Conservation (phyloP, 768 basidiomycete genomes). For the Mycena metata region DNA sequence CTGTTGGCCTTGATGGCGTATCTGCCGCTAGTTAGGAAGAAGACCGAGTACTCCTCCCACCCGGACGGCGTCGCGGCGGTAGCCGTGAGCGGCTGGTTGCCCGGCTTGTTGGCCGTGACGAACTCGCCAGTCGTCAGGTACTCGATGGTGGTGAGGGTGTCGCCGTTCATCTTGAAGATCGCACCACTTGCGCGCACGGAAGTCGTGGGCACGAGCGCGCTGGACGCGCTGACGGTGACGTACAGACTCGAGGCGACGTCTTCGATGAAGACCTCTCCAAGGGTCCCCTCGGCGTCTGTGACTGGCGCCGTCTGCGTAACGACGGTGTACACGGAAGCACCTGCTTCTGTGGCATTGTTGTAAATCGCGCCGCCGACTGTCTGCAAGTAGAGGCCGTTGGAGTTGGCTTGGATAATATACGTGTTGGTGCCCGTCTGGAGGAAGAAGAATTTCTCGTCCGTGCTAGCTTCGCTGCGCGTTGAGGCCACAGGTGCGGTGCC, state of each 20-base stretch:
- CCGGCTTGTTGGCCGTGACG: slow-evolving; percentile 1
- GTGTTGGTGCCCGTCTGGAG: slow-evolving; percentile 4
- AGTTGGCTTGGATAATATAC: slow-evolving; percentile 1
- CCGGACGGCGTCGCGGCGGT: neutral
- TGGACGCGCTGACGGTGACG: slow-evolving; percentile 5
- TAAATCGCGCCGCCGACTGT: neutral
- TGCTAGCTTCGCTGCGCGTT: slow-evolving; percentile 1
- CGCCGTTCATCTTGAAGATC: neutral
- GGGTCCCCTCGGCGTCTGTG: neutral
- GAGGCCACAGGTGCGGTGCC: slow-evolving; percentile 5
- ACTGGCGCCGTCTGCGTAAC: slow-evolving; percentile 1
- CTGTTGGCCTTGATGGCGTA: slow-evolving; percentile 6
- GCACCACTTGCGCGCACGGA: slow-evolving; percentile 8
- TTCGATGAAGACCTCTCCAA: slow-evolving; percentile 5
- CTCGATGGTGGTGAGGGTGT: slow-evolving; percentile 2
- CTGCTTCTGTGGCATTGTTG: slow-evolving; percentile 4
- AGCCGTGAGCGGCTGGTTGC: slow-evolving; percentile 5
- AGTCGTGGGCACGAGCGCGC: slow-evolving; percentile 8
- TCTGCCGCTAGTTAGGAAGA: neutral
- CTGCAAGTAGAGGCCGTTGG: slow-evolving; percentile 1
- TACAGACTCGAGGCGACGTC: slow-evolving; percentile 7
- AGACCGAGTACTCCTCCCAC: slow-evolving; percentile 7
- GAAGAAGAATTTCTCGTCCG: neutral
- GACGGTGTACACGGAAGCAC: slow-evolving; percentile 5
- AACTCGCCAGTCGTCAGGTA: slow-evolving; percentile 7